A percentile compares a stretch with the other conserved stretches of the same genome.
Conservation (phyloP, 2,329 filamentous ascomycete genomes). For the Stachybotrys elegans region DNA sequence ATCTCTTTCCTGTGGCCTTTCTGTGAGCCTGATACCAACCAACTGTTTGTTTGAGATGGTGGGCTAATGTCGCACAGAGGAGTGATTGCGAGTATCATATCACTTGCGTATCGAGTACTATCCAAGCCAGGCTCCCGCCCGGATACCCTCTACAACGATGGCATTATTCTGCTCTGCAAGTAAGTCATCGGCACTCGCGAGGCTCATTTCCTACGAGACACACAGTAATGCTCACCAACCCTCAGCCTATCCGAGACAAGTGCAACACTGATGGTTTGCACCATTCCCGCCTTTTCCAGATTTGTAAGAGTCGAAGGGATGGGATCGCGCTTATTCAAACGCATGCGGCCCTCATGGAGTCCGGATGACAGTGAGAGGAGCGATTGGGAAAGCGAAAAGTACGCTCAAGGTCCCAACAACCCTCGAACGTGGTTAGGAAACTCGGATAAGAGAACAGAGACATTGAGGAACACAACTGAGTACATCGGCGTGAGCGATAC, state of each 20-base stretch:
- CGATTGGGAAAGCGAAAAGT: no score
- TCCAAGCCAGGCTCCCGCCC: background rate
- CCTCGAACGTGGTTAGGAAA: no score
- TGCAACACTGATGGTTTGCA: background rate
- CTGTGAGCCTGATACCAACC: background rate
- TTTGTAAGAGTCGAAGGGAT: background rate
- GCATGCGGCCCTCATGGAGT: background rate
- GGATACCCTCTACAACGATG: background rate
- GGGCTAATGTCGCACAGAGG: background rate
- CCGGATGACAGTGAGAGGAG: no score
- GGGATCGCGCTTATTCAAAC: background rate
- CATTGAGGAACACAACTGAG: no score
- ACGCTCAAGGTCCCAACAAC: no score
- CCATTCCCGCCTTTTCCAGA: background rate
- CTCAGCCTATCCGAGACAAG: background rate
- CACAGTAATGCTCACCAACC: no score
- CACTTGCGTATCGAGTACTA: background rate
- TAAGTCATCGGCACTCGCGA: background rate
- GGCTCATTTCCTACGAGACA: no score
- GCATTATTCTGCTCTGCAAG: background rate
- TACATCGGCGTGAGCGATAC: no score
- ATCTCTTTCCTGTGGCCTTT: background rate
- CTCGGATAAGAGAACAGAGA: no score
- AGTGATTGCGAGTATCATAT: background rate
- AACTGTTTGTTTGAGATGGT: background rate